Evolutionary conservation across 2,329 filamentous ascomycete genomes (phyloP).

Genomic region (Pseudocercospora eumusae): DNA sequence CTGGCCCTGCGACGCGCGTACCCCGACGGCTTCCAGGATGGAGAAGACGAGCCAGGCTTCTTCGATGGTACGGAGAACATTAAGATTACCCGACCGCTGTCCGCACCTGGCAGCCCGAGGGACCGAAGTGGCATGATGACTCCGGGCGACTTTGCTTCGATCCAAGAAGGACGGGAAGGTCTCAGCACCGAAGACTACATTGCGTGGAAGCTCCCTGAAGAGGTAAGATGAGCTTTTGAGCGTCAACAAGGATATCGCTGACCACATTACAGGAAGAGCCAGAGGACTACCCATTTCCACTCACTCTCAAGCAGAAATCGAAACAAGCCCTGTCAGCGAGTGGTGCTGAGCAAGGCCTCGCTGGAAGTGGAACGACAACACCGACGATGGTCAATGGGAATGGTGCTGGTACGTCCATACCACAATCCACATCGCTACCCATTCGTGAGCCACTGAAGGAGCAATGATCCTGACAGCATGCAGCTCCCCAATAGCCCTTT

Average conservation of each 20-base stretch:
- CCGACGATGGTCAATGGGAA: constrained; percentile 31
- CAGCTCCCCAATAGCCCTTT: constrained; percentile 1
- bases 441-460: constrained; percentile 15
- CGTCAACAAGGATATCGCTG: constrained; percentile 10
- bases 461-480: constrained; percentile 9
- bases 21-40: constrained; percentile 74
- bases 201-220: constrained; percentile 85
- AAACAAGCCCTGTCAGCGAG: constrained; percentile 23
- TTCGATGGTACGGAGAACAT: constrained; percentile 82
- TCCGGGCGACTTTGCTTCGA: constrained; percentile 91
- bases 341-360: constrained; percentile 14
- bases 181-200: constrained; percentile 96
- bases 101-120: constrained; percentile 87
- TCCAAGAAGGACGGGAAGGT: constrained; percentile 92
- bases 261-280: constrained; percentile 66
- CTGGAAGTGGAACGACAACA: constrained; percentile 24
- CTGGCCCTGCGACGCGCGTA: constrained; percentile 89
- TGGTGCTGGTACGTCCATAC: constrained; percentile 14
- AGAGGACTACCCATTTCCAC: constrained; percentile 72
- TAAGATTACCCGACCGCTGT: constrained; percentile 93
- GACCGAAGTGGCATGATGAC: constrained; percentile 98
- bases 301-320: constrained; percentile 61
- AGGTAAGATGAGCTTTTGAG: constrained; percentile 45
- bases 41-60: constrained; percentile 76
- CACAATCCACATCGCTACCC: constrained; percentile 18